Evolutionary conservation across 2,329 filamentous ascomycete genomes (phyloP).

Genomic region (Macrophomina pseudophaseolina): DNA sequence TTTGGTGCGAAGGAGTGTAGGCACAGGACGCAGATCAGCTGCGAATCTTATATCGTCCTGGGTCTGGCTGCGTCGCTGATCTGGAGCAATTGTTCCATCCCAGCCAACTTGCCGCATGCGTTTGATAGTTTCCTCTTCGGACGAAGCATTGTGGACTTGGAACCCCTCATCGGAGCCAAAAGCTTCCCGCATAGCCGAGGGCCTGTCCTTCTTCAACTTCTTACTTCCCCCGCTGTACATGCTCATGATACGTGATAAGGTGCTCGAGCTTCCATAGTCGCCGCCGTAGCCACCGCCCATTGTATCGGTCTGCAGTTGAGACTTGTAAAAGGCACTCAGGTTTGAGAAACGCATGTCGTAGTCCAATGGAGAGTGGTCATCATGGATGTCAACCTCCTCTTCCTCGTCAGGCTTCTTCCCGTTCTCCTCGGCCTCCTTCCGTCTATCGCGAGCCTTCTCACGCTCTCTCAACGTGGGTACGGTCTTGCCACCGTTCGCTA

Average conservation of each 20-base stretch:
- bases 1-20: conserved; percentile 85
- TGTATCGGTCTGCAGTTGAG: conserved; percentile 65
- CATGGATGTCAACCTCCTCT: conserved; percentile 28
- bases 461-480: conserved; percentile 47
- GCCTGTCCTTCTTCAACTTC: conserved; percentile 66
- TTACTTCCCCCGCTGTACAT: conserved; percentile 71
- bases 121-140: conserved; percentile 65
- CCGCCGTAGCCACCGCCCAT: conserved; percentile 56
- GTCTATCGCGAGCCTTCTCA: conserved; percentile 46
- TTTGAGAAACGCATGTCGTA: conserved; percentile 74
- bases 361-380: conserved; percentile 44
- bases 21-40: conserved; percentile 78
- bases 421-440: conserved; percentile 37
- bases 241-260: conserved; percentile 87
- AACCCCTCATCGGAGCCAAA: conserved; percentile 73
- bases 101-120: conserved; percentile 65
- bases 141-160: conserved; percentile 63
- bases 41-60: conserved; percentile 64
- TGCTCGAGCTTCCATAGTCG: conserved; percentile 69
- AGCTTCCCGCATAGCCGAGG: conserved; percentile 81
- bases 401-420: conserved; percentile 29
- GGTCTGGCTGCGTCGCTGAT: conserved; percentile 59
- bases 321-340: conserved; percentile 80
- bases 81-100: conserved; percentile 63
- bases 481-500: conserved; percentile 59